phyloP scores from a whole-genome alignment of 805 yeast genomes.

The Kazachstania kunashirensis region DNA sequence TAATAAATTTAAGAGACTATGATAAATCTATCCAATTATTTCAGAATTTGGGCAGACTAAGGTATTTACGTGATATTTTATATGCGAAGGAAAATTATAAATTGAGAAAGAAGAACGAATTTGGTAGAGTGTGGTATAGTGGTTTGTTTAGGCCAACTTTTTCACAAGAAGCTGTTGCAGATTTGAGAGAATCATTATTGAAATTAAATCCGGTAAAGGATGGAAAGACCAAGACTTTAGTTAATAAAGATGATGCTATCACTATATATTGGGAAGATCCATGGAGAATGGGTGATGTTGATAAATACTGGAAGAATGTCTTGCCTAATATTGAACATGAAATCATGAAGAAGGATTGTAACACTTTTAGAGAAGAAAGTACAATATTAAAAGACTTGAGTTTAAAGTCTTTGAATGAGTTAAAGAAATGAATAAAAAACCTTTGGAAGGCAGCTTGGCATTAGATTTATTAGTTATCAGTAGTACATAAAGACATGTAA shows the following conservation, averaged over 20 bases:
- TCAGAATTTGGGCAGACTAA: conserved; percentile 62
- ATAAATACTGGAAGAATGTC: conserved; percentile 54
- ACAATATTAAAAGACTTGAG: conserved; percentile 52
- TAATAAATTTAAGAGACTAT: conserved; percentile 53
- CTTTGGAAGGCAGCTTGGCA: too few relatives aligned
- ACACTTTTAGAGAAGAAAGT: conserved; percentile 57
- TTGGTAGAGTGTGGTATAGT: conserved; percentile 76
- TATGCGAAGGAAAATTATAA: conserved; percentile 50
- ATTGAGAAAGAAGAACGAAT: conserved; percentile 61
- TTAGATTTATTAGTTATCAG: too few relatives aligned
- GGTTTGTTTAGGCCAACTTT: conserved; percentile 86
- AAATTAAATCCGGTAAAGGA: conserved; percentile 8
- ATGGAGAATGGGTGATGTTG: conserved; percentile 75
- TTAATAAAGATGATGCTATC: conserved; percentile 28
- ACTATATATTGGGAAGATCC: conserved; percentile 72
- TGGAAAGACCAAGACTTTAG: conserved; percentile 35
- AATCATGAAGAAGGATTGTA: conserved; percentile 40
- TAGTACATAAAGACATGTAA: too few relatives aligned
- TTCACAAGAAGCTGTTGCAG: conserved; percentile 87
- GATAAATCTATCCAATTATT: conserved; percentile 64
- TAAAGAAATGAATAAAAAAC: background rate
- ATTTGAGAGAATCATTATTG: conserved; percentile 36
- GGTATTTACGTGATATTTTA: conserved; percentile 61
- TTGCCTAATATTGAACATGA: conserved; percentile 45
- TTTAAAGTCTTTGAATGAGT: conserved; percentile 16